Conservation (phyloP, 2,329 filamentous ascomycete genomes). For the Alternaria panax region DNA sequence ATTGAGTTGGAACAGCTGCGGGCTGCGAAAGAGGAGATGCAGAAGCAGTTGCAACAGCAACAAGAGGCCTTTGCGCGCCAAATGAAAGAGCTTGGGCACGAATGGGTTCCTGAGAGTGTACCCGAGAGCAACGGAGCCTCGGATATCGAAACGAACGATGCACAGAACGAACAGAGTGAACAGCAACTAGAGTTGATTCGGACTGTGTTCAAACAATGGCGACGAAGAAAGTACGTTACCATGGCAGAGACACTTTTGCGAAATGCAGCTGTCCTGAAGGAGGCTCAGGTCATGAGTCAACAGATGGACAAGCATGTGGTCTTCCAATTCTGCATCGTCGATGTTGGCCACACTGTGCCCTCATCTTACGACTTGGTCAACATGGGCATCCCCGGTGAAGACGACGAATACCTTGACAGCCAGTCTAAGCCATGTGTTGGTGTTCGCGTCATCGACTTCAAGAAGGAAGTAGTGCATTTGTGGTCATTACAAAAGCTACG, state of each 20-base stretch:
- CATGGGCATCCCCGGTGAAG: constrained; percentile 86
- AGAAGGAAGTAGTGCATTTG: constrained; percentile 81
- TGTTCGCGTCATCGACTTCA: constrained; percentile 89
- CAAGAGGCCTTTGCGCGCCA: constrained; percentile 85
- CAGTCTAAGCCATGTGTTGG: constrained; percentile 89
- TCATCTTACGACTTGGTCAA: constrained; percentile 97
- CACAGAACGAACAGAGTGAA: constrained; percentile 60
- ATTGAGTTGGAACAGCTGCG: constrained; percentile 82
- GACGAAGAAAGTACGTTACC: constrained; percentile 82
- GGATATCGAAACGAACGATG: constrained; percentile 15
- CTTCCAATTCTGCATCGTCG: constrained; percentile 93
- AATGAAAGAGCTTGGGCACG: constrained; percentile 70
- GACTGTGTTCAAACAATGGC: constrained; percentile 76
- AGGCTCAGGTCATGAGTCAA: constrained; percentile 97
- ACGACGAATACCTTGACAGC: constrained; percentile 81
- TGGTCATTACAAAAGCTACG: constrained; percentile 96
- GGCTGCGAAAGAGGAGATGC: constrained; percentile 85
- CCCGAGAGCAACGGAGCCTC: constrained; percentile 53
- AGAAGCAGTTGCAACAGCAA: constrained; percentile 82
- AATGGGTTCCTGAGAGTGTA: constrained; percentile 61
- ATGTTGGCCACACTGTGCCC: constrained; percentile 84
- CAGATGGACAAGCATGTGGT: constrained; percentile 91
- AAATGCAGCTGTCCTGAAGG: constrained; percentile 86
- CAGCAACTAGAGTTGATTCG: constrained; percentile 75
- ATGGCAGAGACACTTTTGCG: constrained; percentile 94